phyloP scores from a whole-genome alignment of 352 stramenopile species.

The Phytophthora sojae region DNA sequence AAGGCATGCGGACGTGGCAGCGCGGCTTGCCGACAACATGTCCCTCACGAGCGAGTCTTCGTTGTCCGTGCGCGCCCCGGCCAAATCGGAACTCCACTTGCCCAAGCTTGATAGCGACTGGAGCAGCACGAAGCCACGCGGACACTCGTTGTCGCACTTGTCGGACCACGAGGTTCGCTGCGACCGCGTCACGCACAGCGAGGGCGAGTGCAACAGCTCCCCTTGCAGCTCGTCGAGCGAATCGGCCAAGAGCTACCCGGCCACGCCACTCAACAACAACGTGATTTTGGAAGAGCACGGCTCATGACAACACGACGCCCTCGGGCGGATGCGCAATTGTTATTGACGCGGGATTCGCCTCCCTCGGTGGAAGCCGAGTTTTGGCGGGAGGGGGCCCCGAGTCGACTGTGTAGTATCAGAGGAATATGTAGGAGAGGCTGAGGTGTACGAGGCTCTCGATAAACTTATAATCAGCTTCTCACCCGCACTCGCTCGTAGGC shows the following conservation, averaged over 20 bases:
- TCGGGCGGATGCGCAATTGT: slow-evolving; percentile 29
- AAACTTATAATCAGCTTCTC: slow-evolving; percentile 30
- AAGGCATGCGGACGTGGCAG: slow-evolving; percentile 38
- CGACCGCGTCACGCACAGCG: slow-evolving; percentile 43
- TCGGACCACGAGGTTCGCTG: slow-evolving; percentile 39
- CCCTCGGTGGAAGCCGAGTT: slow-evolving; percentile 16
- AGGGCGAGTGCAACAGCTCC: slow-evolving; percentile 57
- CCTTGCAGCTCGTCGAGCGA: slow-evolving; percentile 39
- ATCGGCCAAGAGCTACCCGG: slow-evolving; percentile 28
- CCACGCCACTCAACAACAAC: slow-evolving; percentile 34
- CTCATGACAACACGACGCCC: slow-evolving; percentile 40
- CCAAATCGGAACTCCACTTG: slow-evolving; percentile 40
- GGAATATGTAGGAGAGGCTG: slow-evolving; percentile 5
- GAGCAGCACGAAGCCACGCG: slow-evolving; percentile 51
- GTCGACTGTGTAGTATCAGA: slow-evolving; percentile 25
- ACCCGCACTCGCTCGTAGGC: background rate
- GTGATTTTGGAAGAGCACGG: slow-evolving; percentile 34
- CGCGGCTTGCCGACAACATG: slow-evolving; percentile 43
- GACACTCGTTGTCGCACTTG: slow-evolving; percentile 58
- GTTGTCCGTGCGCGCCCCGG: slow-evolving; percentile 6
- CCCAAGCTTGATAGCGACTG: slow-evolving; percentile 43
- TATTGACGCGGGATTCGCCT: slow-evolving; percentile 23
- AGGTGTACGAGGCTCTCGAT: slow-evolving; percentile 17
- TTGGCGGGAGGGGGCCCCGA: slow-evolving; percentile 9
- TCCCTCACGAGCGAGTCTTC: slow-evolving; percentile 36